Conservation (phyloP, 2,329 filamentous ascomycete genomes). For the Ilyonectria mors-panacis region DNA sequence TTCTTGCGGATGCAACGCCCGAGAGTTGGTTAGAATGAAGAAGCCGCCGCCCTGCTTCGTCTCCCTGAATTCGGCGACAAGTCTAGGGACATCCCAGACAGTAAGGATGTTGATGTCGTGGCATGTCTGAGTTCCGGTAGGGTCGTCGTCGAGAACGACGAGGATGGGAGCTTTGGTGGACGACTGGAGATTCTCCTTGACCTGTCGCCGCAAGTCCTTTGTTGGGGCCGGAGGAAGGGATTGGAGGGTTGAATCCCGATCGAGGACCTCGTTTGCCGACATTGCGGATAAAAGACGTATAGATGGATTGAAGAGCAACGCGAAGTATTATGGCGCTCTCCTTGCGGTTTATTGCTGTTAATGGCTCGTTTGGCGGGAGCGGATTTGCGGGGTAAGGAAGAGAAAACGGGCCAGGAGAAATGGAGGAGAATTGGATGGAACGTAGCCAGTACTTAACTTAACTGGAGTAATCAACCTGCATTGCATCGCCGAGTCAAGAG, state of each 20-base stretch:
- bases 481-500: background rate
- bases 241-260: constrained; percentile 23
- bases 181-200: constrained; percentile 28
- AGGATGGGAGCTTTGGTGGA: constrained; percentile 48
- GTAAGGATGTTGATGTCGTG: constrained; percentile 70
- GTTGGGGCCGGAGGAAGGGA: constrained; percentile 32
- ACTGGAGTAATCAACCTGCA: background rate
- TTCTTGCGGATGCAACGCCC: constrained; percentile 65
- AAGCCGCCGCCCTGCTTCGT: constrained; percentile 61
- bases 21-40: constrained; percentile 74
- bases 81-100: constrained; percentile 63
- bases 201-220: constrained; percentile 28
- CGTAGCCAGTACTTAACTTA: background rate
- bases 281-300: constrained; percentile 12
- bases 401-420: background rate
- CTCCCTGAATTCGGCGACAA: constrained; percentile 60
- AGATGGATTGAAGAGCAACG: background rate
- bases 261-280: constrained; percentile 12
- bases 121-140: constrained; percentile 74
- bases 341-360: background rate
- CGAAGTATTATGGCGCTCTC: no score
- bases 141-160: constrained; percentile 68
- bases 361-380: background rate
- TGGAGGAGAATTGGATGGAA: background rate
- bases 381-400: background rate